phyloP scores from a whole-genome alignment of 352 stramenopile species.

The Pythium rishiriense region DNA sequence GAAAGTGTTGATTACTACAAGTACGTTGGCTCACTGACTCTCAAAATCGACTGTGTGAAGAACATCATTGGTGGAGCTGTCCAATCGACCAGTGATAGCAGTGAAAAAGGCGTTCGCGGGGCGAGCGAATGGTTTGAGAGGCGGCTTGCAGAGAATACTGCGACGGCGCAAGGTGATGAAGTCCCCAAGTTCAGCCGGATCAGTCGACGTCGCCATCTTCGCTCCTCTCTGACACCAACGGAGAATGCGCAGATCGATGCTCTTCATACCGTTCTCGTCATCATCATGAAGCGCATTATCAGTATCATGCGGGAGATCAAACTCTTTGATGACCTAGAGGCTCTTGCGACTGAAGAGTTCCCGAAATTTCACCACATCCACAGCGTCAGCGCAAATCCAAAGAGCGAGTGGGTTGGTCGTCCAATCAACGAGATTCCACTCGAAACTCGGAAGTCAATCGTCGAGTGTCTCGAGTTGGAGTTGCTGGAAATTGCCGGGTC shows the following conservation, averaged over 20 bases:
- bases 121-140: constrained; percentile 17
- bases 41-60: constrained; percentile 34
- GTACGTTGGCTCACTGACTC: constrained; percentile 44
- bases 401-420: constrained; percentile 53
- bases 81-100: not conserved
- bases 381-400: constrained; percentile 42
- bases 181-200: constrained; percentile 40
- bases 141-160: constrained; percentile 8
- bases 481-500: constrained; percentile 51
- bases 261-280: constrained; percentile 48
- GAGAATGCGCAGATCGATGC: constrained; percentile 66
- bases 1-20: constrained; percentile 51
- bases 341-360: constrained; percentile 45
- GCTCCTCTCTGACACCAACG: constrained; percentile 47
- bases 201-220: constrained; percentile 45
- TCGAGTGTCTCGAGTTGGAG: constrained; percentile 64
- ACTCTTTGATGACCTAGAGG: constrained; percentile 65
- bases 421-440: constrained; percentile 57
- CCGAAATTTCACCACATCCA: constrained; percentile 52
- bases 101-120: constrained; percentile 13
- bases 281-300: constrained; percentile 59
- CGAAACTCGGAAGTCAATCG: constrained; percentile 54
- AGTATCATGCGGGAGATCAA: constrained; percentile 53
- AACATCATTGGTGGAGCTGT: not conserved
- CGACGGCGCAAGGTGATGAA: not conserved